Evolutionary conservation across 176 grass and related monocot genomes (phyloP).

Genomic region (Juncus inflexus): DNA sequence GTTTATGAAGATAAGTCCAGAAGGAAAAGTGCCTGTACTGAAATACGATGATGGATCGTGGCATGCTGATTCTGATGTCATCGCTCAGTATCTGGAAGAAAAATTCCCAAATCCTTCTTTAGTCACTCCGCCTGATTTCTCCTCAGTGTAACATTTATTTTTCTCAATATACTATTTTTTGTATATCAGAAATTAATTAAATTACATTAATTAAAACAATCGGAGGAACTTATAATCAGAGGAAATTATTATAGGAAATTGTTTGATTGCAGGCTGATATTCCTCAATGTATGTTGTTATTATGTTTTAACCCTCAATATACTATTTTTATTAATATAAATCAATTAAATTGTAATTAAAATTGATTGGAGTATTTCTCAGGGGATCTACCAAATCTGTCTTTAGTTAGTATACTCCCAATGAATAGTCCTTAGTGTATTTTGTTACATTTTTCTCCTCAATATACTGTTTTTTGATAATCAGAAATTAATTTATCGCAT

Average conservation of each 20-base stretch:
- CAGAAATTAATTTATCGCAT: no score
- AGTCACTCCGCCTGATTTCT: slow-evolving; percentile 53
- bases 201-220: not conserved
- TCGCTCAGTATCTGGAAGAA: slow-evolving; percentile 67
- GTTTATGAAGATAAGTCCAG: slow-evolving; percentile 77
- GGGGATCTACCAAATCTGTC: no score
- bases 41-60: slow-evolving; percentile 65
- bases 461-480: no score
- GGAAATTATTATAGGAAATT: not conserved
- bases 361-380: no score
- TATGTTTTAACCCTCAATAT: no score
- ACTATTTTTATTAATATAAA: no score
- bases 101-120: slow-evolving; percentile 68
- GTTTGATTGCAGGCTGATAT: no score
- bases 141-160: slow-evolving; percentile 49
- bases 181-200: not conserved
- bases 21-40: slow-evolving; percentile 80
- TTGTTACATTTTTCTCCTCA: no score
- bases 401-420: no score
- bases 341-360: no score
- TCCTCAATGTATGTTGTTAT: no score
- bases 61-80: slow-evolving; percentile 78
- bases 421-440: no score
- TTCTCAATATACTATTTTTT: not conserved
- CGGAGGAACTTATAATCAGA: not conserved